Evolutionary conservation across 179 eudicot species (phyloP).

Genomic region (Beta corolliflora): DNA sequence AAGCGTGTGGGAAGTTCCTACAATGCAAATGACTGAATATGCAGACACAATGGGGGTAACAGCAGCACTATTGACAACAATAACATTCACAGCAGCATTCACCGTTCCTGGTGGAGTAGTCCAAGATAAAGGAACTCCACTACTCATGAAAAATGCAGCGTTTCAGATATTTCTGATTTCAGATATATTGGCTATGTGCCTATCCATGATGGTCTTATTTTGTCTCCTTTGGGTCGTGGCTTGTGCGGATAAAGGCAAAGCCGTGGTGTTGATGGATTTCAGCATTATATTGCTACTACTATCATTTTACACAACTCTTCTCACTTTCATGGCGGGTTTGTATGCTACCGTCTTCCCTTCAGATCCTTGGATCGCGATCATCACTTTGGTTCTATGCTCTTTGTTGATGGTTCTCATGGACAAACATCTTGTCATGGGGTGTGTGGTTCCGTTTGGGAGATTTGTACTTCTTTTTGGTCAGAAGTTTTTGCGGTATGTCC

Average conservation of each 20-base stretch:
- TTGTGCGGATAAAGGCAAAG: neutral
- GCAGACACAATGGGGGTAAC: slow-evolving; percentile 17
- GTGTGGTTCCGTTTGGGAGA: too few relatives aligned
- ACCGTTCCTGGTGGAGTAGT: slow-evolving; percentile 19
- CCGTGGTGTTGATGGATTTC: slow-evolving; percentile 7
- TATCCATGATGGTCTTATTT: slow-evolving; percentile 17
- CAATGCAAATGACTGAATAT: neutral
- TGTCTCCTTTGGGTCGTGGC: slow-evolving; percentile 26
- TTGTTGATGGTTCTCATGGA: slow-evolving; percentile 15
- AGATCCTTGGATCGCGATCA: slow-evolving; percentile 5
- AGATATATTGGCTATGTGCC: slow-evolving; percentile 21
- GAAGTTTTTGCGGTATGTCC: too few relatives aligned
- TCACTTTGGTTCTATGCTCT: neutral
- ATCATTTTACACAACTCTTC: slow-evolving; percentile 8
- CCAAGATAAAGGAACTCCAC: slow-evolving; percentile 7
- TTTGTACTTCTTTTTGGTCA: too few relatives aligned
- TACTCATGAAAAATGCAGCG: neutral
- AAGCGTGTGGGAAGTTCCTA: slow-evolving; percentile 4
- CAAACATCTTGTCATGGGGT: slow-evolving; percentile 6
- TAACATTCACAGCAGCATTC: slow-evolving; percentile 23
- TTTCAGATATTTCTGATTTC: slow-evolving; percentile 21
- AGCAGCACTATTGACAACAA: slow-evolving; percentile 21
- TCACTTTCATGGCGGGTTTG: slow-evolving; percentile 15
- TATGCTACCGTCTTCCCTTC: neutral
- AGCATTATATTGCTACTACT: slow-evolving; percentile 5